These are phyloP conservation scores for Candolleomyces aberdarensis DNA, from an alignment of 768 basidiomycete genomes.

Conservation along the genomic window DNA sequence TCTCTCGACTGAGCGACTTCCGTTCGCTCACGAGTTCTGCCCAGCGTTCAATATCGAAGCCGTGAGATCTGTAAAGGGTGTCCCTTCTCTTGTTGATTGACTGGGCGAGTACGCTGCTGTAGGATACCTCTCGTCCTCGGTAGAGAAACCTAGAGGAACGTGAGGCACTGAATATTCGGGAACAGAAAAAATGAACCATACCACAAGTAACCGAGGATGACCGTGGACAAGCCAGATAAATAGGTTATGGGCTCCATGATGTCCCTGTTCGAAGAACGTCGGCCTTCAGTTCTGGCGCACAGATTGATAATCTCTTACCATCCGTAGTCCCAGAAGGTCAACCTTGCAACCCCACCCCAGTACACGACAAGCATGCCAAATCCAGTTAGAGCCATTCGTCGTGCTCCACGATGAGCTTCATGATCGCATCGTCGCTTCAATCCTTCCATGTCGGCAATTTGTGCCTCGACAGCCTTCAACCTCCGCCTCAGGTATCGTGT, in stretches of 20 bases:
- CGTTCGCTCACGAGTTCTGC: constrained; percentile 49
- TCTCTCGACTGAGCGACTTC: constrained; percentile 48
- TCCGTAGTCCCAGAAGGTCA: constrained; percentile 62
- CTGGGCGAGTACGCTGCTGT: constrained; percentile 56
- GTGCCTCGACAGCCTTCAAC: constrained; percentile 38
- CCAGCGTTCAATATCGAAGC: constrained; percentile 62
- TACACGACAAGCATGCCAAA: constrained; percentile 59
- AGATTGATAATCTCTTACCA: constrained; percentile 30
- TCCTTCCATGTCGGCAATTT: constrained; percentile 48
- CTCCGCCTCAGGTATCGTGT: constrained; percentile 55
- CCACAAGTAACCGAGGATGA: constrained; percentile 63
- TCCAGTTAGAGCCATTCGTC: constrained; percentile 53
- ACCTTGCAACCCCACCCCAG: constrained; percentile 61
- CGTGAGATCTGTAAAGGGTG: constrained; percentile 51
- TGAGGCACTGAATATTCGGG: background rate
- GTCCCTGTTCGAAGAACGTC: constrained; percentile 37
- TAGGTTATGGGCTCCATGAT: constrained; percentile 71
- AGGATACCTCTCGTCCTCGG: constrained; percentile 62
- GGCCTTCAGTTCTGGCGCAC: background rate
- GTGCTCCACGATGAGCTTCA: constrained; percentile 55
- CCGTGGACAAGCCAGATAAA: constrained; percentile 57
- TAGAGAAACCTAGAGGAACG: constrained; percentile 45
- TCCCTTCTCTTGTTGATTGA: constrained; percentile 57
- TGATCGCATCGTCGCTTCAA: constrained; percentile 55
- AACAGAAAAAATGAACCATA: constrained; percentile 14